phyloP scores from a whole-genome alignment of 2,329 filamentous ascomycete species.

The Hypoxylon sp. region DNA sequence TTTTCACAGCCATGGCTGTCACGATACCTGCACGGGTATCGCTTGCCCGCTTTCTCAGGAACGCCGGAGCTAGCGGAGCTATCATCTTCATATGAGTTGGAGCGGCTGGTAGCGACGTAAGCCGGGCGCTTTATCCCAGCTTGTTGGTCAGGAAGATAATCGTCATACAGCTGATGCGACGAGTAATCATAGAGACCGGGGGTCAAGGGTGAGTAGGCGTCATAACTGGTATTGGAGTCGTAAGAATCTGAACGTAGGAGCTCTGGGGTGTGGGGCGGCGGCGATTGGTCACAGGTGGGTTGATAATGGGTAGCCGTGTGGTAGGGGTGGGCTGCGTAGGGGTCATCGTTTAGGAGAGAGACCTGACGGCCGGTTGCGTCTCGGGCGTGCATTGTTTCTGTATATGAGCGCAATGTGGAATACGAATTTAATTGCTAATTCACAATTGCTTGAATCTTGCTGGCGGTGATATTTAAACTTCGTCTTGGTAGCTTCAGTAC shows the following conservation, averaged over 20 bases:
- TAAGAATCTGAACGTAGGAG: slow-evolving; percentile 71
- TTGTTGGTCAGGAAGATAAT: slow-evolving; percentile 50
- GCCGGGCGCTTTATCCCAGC: slow-evolving; percentile 56
- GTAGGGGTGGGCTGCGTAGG: slow-evolving; percentile 51
- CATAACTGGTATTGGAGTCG: slow-evolving; percentile 69
- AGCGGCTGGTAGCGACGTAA: slow-evolving; percentile 59
- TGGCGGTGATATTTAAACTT: slow-evolving; percentile 18
- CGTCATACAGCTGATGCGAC: slow-evolving; percentile 54
- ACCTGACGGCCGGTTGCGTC: slow-evolving; percentile 69
- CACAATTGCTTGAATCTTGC: slow-evolving; percentile 16
- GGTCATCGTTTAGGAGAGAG: slow-evolving; percentile 70
- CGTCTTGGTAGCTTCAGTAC: slow-evolving; percentile 19
- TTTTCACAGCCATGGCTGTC: slow-evolving; percentile 79
- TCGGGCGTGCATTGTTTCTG: slow-evolving; percentile 63
- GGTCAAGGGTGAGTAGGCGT: slow-evolving; percentile 67
- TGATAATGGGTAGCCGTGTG: slow-evolving; percentile 54
- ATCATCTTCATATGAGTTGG: slow-evolving; percentile 65
- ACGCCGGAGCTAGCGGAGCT: slow-evolving; percentile 56
- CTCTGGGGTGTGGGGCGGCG: slow-evolving; percentile 65
- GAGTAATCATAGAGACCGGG: slow-evolving; percentile 61
- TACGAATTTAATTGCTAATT: slow-evolving; percentile 30
- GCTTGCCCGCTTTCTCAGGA: slow-evolving; percentile 67
- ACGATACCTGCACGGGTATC: slow-evolving; percentile 79
- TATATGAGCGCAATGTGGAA: slow-evolving; percentile 16
- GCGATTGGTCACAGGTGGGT: slow-evolving; percentile 55